Base-by-base conservation (phyloP, 2,329 filamentous ascomycete species). In the Phaeoacremonium minimum region DNA sequence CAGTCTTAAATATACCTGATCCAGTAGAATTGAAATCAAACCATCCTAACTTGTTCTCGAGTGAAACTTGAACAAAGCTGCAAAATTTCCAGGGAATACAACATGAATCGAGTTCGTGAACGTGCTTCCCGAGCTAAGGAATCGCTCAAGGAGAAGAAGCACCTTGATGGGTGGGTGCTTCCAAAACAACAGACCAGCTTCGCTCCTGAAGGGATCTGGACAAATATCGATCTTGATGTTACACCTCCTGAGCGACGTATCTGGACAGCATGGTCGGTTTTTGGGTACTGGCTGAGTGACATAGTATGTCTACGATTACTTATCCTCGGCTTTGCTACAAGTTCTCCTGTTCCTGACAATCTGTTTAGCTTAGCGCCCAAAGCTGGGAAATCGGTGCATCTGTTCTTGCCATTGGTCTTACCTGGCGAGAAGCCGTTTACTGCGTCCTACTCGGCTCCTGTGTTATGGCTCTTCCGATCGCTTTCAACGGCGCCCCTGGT, bases 401-500 rank as follows among this genome's bases (percentile, higher is more conserved):
- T 31, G 38, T 43, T 28, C 26, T 40, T 19, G 39, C 35, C 16
- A 40, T 35, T n/a, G 41, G 41, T 4, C 35, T 43, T 11, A 37
- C 31, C 2, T 38, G 34, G 11, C 44, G 40, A 7, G 45, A 44
- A 17, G 41, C 41, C 13, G 34, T 43, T 7, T 18, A 43, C 5
- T 37, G 36, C 18, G 32, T 32, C 13, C 17, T 77, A 31, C 72
- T 78, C 6, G 77, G 79, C 29, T 64, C 69, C 4, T 60, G 68
- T 9, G 77, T 75, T 43, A 74, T 73, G 18, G 70, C 72, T 13
- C 67, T 74, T 28, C 57, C 56, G 13, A 58, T 59, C 47, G 57
- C 57, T 4, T 45, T 61, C 18, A 60, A 61, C 32, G 56, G 58
- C 29, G 55, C 53, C 15, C 57, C 55, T 43, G 54, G 57, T 13